phyloP scores from a whole-genome alignment of 495 filamentous ascomycete species.

The Terfezia boudieri region DNA sequence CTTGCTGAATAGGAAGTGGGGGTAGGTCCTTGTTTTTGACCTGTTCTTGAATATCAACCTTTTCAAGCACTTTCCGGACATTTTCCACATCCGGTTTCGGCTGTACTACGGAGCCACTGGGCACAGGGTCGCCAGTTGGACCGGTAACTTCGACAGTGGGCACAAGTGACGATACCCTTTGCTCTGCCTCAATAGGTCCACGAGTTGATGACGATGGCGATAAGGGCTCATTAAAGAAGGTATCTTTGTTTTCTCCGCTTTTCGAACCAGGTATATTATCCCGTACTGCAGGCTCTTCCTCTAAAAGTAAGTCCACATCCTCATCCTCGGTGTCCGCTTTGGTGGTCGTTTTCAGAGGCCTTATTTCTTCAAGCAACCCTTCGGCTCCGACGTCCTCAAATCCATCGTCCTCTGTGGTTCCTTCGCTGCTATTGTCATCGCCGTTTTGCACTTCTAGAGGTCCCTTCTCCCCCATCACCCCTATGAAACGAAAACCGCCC shows the following conservation, averaged over 20 bases:
- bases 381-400: slow-evolving; percentile 65
- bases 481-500: not conserved
- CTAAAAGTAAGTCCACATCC: slow-evolving; percentile 3
- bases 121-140: too few species aligned
- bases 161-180: too few species aligned
- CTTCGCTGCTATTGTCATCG: slow-evolving; percentile 19
- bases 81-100: too few species aligned
- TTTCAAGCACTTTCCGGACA: too few species aligned
- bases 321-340: not conserved
- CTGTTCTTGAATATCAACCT: too few species aligned
- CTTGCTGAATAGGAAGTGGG: too few species aligned
- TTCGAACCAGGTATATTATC: slow-evolving; percentile 1
- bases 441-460: slow-evolving; percentile 50
- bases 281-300: slow-evolving; percentile 4
- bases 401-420: slow-evolving; percentile 41
- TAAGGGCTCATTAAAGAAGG: slow-evolving; percentile 46
- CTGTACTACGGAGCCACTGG: too few species aligned
- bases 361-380: slow-evolving; percentile 13
- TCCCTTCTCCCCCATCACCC: slow-evolving; percentile 23
- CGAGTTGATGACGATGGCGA: slow-evolving; percentile 7
- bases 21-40: too few species aligned
- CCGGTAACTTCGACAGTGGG: too few species aligned
- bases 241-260: slow-evolving; percentile 33
- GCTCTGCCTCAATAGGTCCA: too few species aligned
- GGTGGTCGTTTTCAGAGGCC: not conserved